Base-by-base conservation (phyloP, 441 rosid species). In the Raphanus hybrid region DNA sequence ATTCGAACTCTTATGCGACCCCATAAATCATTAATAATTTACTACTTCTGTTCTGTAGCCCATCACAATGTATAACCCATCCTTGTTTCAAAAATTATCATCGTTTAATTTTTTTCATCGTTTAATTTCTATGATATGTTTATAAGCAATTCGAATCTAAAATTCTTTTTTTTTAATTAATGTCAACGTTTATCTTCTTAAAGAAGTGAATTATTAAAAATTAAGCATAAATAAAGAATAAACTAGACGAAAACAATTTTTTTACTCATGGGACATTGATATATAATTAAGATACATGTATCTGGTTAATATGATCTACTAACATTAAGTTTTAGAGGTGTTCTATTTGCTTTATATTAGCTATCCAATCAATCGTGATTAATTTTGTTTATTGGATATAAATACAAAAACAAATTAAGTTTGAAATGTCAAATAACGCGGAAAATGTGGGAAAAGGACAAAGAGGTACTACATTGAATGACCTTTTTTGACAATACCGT, bases 341-440 rank as follows among this genome's bases (percentile, higher is more conserved):
- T 23, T 58, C 32, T 58, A 23, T 23, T 18, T 58, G 10, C 60
- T 55, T 52, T 50, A 23, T 23, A 23, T 45, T 12, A 12, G 23
- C 59, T 23, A 23, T 18, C 64, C 35, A 59, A 26, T 26, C 29
- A 7, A 11, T 26, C 15, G 35, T 5, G 11, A 26, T 11, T 59
- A 23, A 10, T 59, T 55, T 26, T 26, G 15, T 11, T 59, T 59
- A 59, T 59, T 59, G 3, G 3, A 59, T 23, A 57, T 18, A 57
- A 20, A 8, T 20, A 58, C 3, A 23, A 59, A 58, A 23, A 34
- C 6, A 55, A 41, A 32, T 37, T 16, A 37, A 61, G 29, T 43
- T 71, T 70, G 76, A 71, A 77, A 71, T 58, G 80, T 77, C 72
- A 71, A 71, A 71, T 6, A 65, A 65, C 15, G 67, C 76, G 67